Evolutionary conservation across 495 filamentous ascomycete species (phyloP).

Genomic region (Hypoxylon crocopeplum): DNA sequence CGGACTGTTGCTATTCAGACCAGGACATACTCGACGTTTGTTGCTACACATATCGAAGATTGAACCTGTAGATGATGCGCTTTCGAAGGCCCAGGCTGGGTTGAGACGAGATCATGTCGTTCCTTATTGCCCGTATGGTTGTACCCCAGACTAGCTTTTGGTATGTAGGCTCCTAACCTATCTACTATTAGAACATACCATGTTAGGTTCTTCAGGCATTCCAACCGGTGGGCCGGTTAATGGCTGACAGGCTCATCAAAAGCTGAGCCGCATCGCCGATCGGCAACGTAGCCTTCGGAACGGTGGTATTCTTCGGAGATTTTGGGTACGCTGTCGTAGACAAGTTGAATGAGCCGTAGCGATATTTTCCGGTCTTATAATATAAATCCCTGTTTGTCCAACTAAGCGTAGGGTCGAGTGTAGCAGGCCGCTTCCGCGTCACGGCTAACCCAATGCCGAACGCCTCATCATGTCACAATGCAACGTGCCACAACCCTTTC

Average conservation of each 20-base stretch:
- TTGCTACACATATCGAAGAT: no score
- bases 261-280: background rate
- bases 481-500: constrained; percentile 14
- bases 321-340: constrained; percentile 2
- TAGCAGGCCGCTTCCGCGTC: constrained; percentile 16
- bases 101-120: no score
- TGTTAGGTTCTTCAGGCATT: no score
- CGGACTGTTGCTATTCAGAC: constrained; percentile 1
- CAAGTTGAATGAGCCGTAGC: background rate
- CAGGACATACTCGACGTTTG: no score
- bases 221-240: no score
- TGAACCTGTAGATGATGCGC: no score
- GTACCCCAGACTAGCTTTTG: no score
- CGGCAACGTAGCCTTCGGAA: background rate
- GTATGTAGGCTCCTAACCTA: no score
- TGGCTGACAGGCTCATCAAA: background rate
- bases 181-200: no score
- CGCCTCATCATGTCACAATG: constrained; percentile 15
- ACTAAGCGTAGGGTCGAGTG: constrained; percentile 9
- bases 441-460: constrained; percentile 7
- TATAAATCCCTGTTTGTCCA: constrained; percentile 1
- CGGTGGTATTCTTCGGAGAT: constrained; percentile 13
- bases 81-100: no score
- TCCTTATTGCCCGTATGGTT: no score
- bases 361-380: constrained; percentile 8